These are phyloP conservation scores for Puya raimondii DNA, from an alignment of 176 grass and related monocot species.

Conservation along the genomic window DNA sequence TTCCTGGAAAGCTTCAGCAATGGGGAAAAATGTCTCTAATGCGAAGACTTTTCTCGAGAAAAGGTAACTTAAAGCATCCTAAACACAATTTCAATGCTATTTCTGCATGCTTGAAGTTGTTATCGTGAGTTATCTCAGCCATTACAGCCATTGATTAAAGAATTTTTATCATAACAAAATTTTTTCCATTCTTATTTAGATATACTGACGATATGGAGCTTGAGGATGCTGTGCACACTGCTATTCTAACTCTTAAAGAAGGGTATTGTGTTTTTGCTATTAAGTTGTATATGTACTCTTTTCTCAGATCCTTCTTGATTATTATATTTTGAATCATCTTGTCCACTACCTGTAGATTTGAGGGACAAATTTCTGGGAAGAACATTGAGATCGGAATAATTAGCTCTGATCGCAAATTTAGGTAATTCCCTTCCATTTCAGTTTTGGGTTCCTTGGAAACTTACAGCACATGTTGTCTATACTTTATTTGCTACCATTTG, in stretches of 20 bases:
- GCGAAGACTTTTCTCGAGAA: slow-evolving; percentile 98
- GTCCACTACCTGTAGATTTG: slow-evolving; percentile 43
- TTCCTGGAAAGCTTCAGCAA: slow-evolving; percentile 99
- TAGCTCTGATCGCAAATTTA: slow-evolving; percentile 76
- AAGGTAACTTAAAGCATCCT: slow-evolving; percentile 32
- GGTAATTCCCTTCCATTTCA: slow-evolving; percentile 24
- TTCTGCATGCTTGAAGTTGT: background rate
- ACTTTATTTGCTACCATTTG: background rate
- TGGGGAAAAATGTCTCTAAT: slow-evolving; percentile 98
- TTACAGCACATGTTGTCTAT: slow-evolving; percentile 8
- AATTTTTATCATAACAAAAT: too few species aligned
- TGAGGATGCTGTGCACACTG: slow-evolving; percentile 98
- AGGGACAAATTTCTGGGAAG: slow-evolving; percentile 91
- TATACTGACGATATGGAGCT: slow-evolving; percentile 98
- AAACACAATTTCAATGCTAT: background rate
- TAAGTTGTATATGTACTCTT: background rate
- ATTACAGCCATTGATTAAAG: too few species aligned
- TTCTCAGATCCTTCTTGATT: background rate
- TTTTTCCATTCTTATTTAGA: slow-evolving; percentile 14
- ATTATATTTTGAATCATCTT: background rate
- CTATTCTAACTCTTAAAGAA: slow-evolving; percentile 97
- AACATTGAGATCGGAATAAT: slow-evolving; percentile 99
- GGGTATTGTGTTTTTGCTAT: slow-evolving; percentile 42
- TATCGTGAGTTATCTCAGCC: too few species aligned
- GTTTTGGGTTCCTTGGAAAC: background rate